phyloP scores from a whole-genome alignment of 2,329 filamentous ascomycete species.

The Hirsutella rhossiliensis region DNA sequence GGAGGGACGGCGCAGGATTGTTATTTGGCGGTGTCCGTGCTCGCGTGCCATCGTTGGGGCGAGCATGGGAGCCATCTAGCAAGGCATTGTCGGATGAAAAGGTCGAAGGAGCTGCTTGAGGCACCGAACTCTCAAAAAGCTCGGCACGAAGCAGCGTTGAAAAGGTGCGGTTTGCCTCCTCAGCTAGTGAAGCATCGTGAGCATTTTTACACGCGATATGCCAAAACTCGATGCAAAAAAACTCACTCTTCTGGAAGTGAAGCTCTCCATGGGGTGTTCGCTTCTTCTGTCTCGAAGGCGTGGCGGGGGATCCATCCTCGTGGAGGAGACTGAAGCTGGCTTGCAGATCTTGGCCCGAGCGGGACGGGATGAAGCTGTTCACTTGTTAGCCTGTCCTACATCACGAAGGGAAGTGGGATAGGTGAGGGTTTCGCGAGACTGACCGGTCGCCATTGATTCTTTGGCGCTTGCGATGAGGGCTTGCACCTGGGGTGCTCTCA shows the following conservation, averaged over 20 bases:
- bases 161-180: constrained; percentile 91
- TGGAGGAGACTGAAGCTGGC: constrained; percentile 87
- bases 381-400: constrained; percentile 9
- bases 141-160: constrained; percentile 80
- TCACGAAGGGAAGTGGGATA: background rate
- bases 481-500: constrained; percentile 39
- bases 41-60: constrained; percentile 52
- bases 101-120: constrained; percentile 59
- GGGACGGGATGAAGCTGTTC: constrained; percentile 82
- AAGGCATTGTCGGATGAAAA: constrained; percentile 46
- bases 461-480: constrained; percentile 46
- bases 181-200: constrained; percentile 36
- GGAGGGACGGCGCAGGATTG: constrained; percentile 46
- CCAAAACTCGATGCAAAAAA: background rate
- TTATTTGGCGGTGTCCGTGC: constrained; percentile 73
- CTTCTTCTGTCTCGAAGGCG: constrained; percentile 74
- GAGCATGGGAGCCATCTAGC: constrained; percentile 37
- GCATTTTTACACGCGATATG: background rate
- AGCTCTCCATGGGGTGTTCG: constrained; percentile 80
- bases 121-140: constrained; percentile 82
- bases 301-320: constrained; percentile 86
- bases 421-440: constrained; percentile 6
- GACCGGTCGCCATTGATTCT: constrained; percentile 52
- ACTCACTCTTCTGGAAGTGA: constrained; percentile 82
- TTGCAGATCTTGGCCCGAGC: constrained; percentile 84